Conservation (phyloP, 345 rosid species). For the Clausena lansium region DNA sequence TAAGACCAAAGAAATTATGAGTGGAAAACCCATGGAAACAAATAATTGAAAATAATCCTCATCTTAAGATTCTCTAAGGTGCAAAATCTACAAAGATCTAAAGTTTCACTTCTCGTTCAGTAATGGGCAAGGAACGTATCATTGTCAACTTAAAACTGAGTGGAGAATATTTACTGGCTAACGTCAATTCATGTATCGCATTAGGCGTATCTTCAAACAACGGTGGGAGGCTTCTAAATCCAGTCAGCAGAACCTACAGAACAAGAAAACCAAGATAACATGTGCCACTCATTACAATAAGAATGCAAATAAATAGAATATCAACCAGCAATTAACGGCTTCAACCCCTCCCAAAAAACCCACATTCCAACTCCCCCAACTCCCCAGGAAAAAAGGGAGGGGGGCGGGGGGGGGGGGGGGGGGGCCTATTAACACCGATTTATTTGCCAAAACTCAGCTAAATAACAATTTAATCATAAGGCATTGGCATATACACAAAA, state of each 20-base stretch:
- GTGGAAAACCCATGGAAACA: not conserved
- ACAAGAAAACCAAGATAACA: not conserved
- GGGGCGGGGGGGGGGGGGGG: too few species aligned
- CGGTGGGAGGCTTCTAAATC: slow-evolving; percentile 80
- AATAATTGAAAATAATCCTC: not conserved
- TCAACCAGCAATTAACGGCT: not conserved
- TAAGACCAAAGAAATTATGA: slow-evolving; percentile 6
- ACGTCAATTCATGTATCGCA: slow-evolving; percentile 57
- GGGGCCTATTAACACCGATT: not conserved
- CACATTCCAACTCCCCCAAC: not conserved
- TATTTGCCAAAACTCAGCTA: not conserved
- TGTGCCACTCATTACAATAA: not conserved
- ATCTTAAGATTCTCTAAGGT: not conserved
- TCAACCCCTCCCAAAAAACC: not conserved
- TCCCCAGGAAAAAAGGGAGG: too few species aligned
- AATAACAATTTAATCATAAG: not conserved
- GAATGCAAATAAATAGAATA: not conserved
- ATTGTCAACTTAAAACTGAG: not conserved
- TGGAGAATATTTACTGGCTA: slow-evolving; percentile 59
- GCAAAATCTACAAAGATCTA: not conserved
- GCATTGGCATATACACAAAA: not conserved
- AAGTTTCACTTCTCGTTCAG: not conserved
- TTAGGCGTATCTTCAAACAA: slow-evolving; percentile 75
- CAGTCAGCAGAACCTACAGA: slow-evolving; percentile 77
- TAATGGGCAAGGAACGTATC: not conserved